Conservation (phyloP, 306 rosid species). For the Fragaria nilgerrensis region DNA sequence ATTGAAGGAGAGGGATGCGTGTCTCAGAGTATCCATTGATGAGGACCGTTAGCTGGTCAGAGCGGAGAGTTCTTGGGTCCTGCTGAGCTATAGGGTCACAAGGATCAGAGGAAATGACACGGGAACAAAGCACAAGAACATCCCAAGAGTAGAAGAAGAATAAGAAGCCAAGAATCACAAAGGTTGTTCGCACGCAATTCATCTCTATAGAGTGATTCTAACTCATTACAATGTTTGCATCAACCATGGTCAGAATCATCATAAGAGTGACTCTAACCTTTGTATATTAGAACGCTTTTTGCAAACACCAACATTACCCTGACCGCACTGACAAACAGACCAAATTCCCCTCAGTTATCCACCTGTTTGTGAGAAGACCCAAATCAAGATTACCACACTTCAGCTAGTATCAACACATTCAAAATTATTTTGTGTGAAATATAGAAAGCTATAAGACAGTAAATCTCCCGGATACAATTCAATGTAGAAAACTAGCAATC, state of each 20-base stretch:
- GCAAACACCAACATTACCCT: neutral
- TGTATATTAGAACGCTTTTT: neutral
- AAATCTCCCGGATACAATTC: neutral
- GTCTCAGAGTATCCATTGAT: slow-evolving; percentile 80
- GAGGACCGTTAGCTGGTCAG: slow-evolving; percentile 64
- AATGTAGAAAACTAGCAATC: neutral
- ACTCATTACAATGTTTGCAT: neutral
- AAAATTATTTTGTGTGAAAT: neutral
- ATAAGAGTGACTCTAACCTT: neutral
- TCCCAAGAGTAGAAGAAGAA: slow-evolving; percentile 11
- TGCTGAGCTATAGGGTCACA: slow-evolving; percentile 32
- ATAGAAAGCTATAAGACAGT: neutral
- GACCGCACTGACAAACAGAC: neutral
- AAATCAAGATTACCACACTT: neutral
- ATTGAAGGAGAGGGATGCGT: slow-evolving; percentile 75
- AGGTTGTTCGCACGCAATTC: slow-evolving; percentile 10
- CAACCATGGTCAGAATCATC: neutral
- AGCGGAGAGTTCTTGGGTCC: slow-evolving; percentile 39
- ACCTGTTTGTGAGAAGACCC: slow-evolving; percentile 5
- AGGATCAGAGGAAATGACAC: slow-evolving; percentile 19
- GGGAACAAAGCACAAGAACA: slow-evolving; percentile 19
- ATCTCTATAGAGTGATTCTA: slow-evolving; percentile 12
- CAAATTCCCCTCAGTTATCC: neutral
- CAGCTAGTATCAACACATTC: neutral
- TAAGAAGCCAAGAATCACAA: slow-evolving; percentile 10